Conservation (phyloP, 1,284 basidiomycete species). For the Boletus sp. region DNA sequence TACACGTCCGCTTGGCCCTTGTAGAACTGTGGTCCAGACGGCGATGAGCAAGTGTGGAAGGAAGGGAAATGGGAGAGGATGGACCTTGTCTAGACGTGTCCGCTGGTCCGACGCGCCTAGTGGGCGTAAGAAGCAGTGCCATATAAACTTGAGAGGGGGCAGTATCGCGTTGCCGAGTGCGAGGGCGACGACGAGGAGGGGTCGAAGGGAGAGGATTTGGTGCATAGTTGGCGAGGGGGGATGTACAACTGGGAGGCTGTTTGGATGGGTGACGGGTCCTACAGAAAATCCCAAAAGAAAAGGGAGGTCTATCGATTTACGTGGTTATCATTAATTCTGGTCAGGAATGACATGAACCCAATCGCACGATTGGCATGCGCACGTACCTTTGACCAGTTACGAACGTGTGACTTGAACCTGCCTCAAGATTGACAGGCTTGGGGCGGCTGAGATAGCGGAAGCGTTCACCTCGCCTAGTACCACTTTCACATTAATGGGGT, state of each 20-base stretch:
- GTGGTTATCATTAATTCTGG: neutral
- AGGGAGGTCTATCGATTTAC: neutral
- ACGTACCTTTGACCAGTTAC: neutral
- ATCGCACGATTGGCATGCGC: neutral
- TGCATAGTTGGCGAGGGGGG: conserved; percentile 2
- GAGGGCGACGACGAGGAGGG: conserved; percentile 20
- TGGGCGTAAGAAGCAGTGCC: conserved; percentile 47
- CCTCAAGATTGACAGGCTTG: too few species aligned
- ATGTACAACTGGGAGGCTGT: too few species aligned
- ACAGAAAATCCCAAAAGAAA: conserved; percentile 6
- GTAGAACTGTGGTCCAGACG: conserved; percentile 47
- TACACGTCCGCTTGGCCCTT: conserved; percentile 68
- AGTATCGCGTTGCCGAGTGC: conserved; percentile 28
- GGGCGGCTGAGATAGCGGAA: too few species aligned
- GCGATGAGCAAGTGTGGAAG: neutral
- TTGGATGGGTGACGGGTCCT: conserved; percentile 6
- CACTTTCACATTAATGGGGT: too few species aligned
- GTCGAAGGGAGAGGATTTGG: conserved; percentile 15
- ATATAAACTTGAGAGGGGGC: conserved; percentile 44
- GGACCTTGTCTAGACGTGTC: conserved; percentile 42
- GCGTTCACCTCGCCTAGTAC: too few species aligned
- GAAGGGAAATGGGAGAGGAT: neutral
- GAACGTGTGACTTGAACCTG: neutral
- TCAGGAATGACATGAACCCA: neutral
- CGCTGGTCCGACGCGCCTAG: conserved; percentile 39